Conservation (phyloP, 2,329 filamentous ascomycete genomes). For the Penicillium sp. region DNA sequence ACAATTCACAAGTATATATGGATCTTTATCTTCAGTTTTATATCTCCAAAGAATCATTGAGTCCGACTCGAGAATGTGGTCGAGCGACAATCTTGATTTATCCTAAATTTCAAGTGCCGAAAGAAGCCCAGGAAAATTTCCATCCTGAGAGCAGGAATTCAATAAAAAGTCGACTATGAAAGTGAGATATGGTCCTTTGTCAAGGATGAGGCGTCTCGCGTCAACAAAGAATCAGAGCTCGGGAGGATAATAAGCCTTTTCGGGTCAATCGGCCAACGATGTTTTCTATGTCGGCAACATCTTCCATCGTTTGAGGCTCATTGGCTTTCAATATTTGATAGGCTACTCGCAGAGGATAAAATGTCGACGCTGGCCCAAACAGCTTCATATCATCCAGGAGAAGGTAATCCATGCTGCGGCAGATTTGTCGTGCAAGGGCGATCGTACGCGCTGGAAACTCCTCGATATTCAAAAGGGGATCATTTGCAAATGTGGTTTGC, state of each 20-base stretch:
- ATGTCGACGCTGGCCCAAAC: constrained; percentile 35
- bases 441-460: neutral
- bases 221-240: constrained; percentile 9
- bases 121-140: too few species aligned
- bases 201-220: too few species aligned
- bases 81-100: too few species aligned
- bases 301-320: neutral
- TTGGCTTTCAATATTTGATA: constrained; percentile 12
- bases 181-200: too few species aligned
- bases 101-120: too few species aligned
- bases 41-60: too few species aligned
- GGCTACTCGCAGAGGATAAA: constrained; percentile 26
- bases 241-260: constrained; percentile 18
- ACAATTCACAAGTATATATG: too few species aligned
- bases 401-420: constrained; percentile 35
- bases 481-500: too few species aligned
- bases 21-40: too few species aligned
- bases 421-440: constrained; percentile 25
- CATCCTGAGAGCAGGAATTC: too few species aligned
- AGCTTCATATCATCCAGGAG: constrained; percentile 38
- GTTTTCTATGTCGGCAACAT: neutral
- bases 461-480: neutral
- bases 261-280: constrained; percentile 15
- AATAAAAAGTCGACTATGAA: too few species aligned
- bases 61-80: too few species aligned